Evolutionary conservation across 1,284 basidiomycete genomes (phyloP), one percentile per base, ranked within the genome.

Genomic region (Trametes hirsuta): DNA sequence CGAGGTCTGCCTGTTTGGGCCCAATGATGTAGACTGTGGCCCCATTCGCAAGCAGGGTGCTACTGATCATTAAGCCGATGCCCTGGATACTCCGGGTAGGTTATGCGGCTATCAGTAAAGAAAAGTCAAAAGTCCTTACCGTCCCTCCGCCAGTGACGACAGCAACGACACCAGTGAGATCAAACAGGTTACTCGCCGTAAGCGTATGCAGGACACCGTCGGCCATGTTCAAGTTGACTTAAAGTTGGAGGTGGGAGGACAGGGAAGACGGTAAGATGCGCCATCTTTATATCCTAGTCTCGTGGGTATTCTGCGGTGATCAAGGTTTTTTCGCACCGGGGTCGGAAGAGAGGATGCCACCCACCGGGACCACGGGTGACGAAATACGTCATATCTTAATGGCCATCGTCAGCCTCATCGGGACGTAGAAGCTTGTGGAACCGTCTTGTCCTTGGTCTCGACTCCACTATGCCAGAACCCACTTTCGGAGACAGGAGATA

Each of bases 11-110:
- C 62, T 82, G 79, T 12, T 73, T 74, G 0, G 75, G 79, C 0
- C 81, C 81, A 39, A 82, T 76, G 54, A 81, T 80, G 53, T 80
- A 83, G 1, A 83, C 81, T 0, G 73, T 79, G 0, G 81, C 81
- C 6, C 81, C 81, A 54, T 84, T 84, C 1, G 79, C 76, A n/a
- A 81, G 66, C 5, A 83, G 67, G 1, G 80, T 78, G 4, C 76
- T 75, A 48, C 72, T 75, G 34, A 81, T 80, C 77, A 83, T 82
- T 25, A 81, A 62, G 1, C 81, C 81, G 25, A 82, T 83, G 0
- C 81, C 81, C 81, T 83, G 39, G 18, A 18, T 6, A 10, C 4
- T 11, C 18, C 10, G 35, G 14, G 15, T 21, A 12, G 39, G 10
- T 8, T 5, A 11, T 12, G 1, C 35, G 6, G 4, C 30, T 10